These are phyloP conservation scores for Aspergillus neoniger DNA, from an alignment of 2,329 filamentous ascomycete genomes.

Conservation along the genomic window DNA sequence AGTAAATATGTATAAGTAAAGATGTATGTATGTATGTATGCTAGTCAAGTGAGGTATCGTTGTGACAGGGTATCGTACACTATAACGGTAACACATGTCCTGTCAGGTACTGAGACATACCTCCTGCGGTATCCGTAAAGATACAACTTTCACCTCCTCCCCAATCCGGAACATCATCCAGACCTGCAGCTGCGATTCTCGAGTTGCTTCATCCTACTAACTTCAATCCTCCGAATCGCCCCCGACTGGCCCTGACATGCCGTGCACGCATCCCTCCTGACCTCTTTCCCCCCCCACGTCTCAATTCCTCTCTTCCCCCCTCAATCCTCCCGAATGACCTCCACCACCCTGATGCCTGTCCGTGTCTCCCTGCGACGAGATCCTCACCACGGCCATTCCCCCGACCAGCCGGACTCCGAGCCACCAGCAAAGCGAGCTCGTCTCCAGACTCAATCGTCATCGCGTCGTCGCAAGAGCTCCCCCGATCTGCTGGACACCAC, in stretches of 20 bases:
- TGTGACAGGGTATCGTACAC: too few species aligned
- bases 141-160: not conserved
- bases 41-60: too few species aligned
- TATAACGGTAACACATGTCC: too few species aligned
- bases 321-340: slow-evolving; percentile 11
- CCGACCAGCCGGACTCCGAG: slow-evolving; percentile 16
- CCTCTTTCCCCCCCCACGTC: not conserved
- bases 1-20: too few species aligned
- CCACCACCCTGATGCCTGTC: slow-evolving; percentile 34
- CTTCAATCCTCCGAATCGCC: not conserved
- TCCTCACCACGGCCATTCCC: slow-evolving; percentile 20
- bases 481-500: slow-evolving; percentile 37
- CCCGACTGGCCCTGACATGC: slow-evolving; percentile 1
- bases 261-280: not conserved
- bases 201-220: not conserved
- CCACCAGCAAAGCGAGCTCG: slow-evolving; percentile 33
- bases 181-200: not conserved
- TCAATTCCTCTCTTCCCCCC: not conserved
- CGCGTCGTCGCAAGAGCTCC: slow-evolving; percentile 33
- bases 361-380: slow-evolving; percentile 38
- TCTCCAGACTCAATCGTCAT: slow-evolving; percentile 19
- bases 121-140: too few species aligned
- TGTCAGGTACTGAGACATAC: too few species aligned
- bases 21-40: too few species aligned
- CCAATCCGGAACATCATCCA: not conserved